These are phyloP conservation scores for Albifimbria verrucaria DNA, from an alignment of 2,329 filamentous ascomycete species.

Conservation along the genomic window DNA sequence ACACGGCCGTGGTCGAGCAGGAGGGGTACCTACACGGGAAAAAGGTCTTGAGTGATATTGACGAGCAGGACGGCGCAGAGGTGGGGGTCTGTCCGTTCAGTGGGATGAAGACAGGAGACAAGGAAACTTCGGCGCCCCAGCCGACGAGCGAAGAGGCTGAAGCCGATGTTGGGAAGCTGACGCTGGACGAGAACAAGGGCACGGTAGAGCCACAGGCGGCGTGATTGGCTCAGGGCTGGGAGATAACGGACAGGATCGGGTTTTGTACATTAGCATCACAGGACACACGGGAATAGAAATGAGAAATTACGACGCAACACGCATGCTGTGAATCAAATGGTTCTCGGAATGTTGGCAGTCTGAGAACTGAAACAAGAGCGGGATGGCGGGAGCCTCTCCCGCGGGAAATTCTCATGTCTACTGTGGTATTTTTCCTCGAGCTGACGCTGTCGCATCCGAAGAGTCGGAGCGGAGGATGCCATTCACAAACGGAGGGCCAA, in stretches of 20 bases:
- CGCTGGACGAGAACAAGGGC: background rate
- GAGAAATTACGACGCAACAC: too few species aligned
- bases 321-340: too few species aligned
- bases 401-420: background rate
- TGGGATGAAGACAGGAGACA: conserved; percentile 15
- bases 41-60: conserved; percentile 27
- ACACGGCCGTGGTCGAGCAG: conserved; percentile 50
- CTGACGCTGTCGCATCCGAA: too few species aligned
- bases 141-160: background rate
- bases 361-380: background rate
- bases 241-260: background rate
- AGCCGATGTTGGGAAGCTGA: background rate
- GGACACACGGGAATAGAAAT: too few species aligned
- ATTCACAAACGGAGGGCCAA: background rate
- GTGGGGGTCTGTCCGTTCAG: conserved; percentile 20
- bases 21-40: conserved; percentile 65
- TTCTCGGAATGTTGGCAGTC: background rate
- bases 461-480: too few species aligned
- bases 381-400: background rate
- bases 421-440: too few species aligned
- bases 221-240: background rate
- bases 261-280: background rate
- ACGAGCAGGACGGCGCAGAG: conserved; percentile 12
- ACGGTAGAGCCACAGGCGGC: background rate
- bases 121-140: background rate